Evolutionary conservation across 768 basidiomycete species (phyloP), one percentile per base, ranked within the genome.

Genomic region (Suillus fuscotomentosus): DNA sequence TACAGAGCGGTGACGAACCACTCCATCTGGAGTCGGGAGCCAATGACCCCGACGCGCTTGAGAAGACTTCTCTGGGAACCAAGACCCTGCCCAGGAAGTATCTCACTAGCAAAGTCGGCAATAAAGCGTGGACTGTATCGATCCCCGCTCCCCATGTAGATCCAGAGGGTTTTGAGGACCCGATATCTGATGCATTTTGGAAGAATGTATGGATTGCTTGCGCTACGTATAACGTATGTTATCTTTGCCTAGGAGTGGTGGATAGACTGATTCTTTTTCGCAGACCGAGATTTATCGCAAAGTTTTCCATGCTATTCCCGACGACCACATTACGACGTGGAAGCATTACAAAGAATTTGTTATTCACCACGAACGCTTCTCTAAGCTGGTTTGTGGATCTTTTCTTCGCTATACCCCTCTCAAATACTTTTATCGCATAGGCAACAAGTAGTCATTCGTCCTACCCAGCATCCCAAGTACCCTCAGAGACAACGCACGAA

Each of bases 211-310:
- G 97, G 97, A 82, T 90, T 3, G 87, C 92, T 15, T 88, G 87
- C 57, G 95, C 97, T 0, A 86, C 86, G 24, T 90, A 95, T 70
- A 99, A 99, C 74, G 95, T 96, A 61, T 66, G 91, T 80, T 39
- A 41, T 66, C 39, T 20, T 31, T 50, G 34, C 15, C 14, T 56
- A 51, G 22, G 36, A 39, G 17, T n/a, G 5, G 5, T 60, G 14
- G 27, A 31, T 36, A n/a, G 54, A 13, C 66, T 68, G 6, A 65
- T n/a, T 15, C 7, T 39, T 60, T 61, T 15, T 60, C 63, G 13
- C 65, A 96, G 95, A 99, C 97, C 66, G 93, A 97, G 73, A 94
- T 98, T 67, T 98, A 86, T 78, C 89, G 95, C 62, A 96, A 92
- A 73, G 95, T 98, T 4, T 99, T 99, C 80, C 90, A 94, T 70